Evolutionary conservation across 2,329 filamentous ascomycete genomes (phyloP), one percentile per base, ranked within the genome.

Genomic region (Davidsoniella australis): DNA sequence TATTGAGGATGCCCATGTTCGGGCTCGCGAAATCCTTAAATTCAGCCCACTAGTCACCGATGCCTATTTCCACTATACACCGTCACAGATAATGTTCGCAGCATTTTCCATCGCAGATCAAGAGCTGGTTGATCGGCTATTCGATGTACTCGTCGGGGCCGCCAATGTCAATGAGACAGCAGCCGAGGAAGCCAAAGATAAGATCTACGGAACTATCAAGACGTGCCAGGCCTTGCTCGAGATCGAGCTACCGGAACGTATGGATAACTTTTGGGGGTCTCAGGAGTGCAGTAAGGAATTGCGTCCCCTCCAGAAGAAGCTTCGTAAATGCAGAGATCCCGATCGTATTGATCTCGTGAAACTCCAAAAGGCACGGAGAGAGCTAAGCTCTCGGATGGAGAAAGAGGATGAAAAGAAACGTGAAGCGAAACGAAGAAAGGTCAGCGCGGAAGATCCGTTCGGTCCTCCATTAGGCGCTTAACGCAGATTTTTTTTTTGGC

Each of bases 11-110:
- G 85, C 85, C 0, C 87, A 94, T 60, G 69, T 70, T n/a, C 73
- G 72, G 47, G 83, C 88, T 0, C 75, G 83, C 40, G 76, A 80
- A 17, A 71, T 85, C 43, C 74, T 93, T 49, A 85, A 85, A 60
- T 82, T 79, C 49, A 83, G 85, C 51, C 84, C 87, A 0, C 68
- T 94, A 46, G 73, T 95, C 54, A 94, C 89, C 23, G 91, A 98
- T 58, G 87, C 78, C n/a, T 96, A 96, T 66, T 95, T 96, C 65
- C 82, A 94, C 63, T 96, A 85, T 66, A 89, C 89, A 0, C 91
- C 91, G 0, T 83, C 85, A 20, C 91, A 98, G 63, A 94, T 96
- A 61, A 88, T 88, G 79, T 73, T 96, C 53, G 81, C 85, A 0
- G 79, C 88, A 0, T 66, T 95, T 24, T 70, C 81, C 12, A 72